Evolutionary conservation across 805 yeast genomes (phyloP), one percentile per base, ranked within the genome.

Genomic region (Pichia kluyveri): DNA sequence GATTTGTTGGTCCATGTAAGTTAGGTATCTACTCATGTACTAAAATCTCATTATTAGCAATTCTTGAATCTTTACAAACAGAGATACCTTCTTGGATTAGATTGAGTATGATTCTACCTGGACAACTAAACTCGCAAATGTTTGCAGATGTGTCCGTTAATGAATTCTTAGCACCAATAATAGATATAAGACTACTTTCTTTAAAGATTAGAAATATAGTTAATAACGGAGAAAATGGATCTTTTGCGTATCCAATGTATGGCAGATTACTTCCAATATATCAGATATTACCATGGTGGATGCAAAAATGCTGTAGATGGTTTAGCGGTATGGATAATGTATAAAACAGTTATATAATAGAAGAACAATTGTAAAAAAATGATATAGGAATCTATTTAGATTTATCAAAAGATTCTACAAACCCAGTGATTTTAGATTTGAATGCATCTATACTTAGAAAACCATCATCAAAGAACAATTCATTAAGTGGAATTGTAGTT

Each of bases 51-150:
- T 50, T 67, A 26, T 57, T 67, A 11, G 71, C 69, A 53, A 51
- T 73, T 9, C 72, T 75, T 51, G 80, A 76, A 52, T 66, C 75
- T 1, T 46, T 77, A 30, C 50, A 67, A 5, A 66, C 66, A 40
- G 83, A 77, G 51, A 46, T 69, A 8, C 58, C 66, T 0, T 43
- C 46, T 1, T 10, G 17, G n/a, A 47, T 55, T 4, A 55, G 69
- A 5, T 51, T 69, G 30, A 61, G 73, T 15, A 56, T 72, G 11
- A 70, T 76, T 8, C 51, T 68, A 3, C 79, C 82, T 0, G 83
- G 83, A 2, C 82, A 77, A 56, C 56, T 77, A 31, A 62, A 68
- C 41, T 66, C 78, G 0, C 57, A 55, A 10, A 75, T 77, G 81
- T 77, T 77, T 53, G 53, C 55, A 2, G 79, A 76, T 53, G 72